A percentile compares a stretch with the other conserved stretches of the same genome.
Conservation (phyloP, 768 basidiomycete genomes). For the Favolaschia claudopus region DNA sequence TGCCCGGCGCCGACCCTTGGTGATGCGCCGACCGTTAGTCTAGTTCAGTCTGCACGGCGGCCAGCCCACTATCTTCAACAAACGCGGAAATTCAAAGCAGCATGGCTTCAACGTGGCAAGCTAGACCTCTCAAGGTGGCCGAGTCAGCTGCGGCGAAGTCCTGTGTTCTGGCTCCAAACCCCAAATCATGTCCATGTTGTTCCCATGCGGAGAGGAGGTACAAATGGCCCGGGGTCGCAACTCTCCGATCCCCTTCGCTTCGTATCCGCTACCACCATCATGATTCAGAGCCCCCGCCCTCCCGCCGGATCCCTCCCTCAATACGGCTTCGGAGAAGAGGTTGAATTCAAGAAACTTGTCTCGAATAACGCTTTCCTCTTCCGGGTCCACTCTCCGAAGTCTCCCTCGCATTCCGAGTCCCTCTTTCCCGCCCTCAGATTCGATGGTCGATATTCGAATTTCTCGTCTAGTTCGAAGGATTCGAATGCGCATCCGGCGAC, state of each 20-base stretch:
- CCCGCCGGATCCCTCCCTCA: conserved; percentile 61
- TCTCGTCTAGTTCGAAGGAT: conserved; percentile 37
- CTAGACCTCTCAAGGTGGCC: neutral
- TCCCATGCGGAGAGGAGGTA: neutral
- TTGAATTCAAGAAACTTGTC: conserved; percentile 67
- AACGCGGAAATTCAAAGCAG: too few relatives aligned
- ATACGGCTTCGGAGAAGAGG: conserved; percentile 73
- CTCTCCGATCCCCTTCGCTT: neutral
- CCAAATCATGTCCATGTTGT: too few relatives aligned
- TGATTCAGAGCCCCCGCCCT: conserved; percentile 9
- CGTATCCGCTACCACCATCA: conserved; percentile 1
- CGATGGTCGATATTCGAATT: conserved; percentile 52
- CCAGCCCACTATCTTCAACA: too few relatives aligned
- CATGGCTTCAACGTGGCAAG: neutral
- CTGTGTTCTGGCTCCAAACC: too few relatives aligned
- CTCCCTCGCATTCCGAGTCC: conserved; percentile 59
- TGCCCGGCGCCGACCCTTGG: too few relatives aligned
- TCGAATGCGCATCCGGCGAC: conserved; percentile 45
- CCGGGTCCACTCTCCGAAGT: conserved; percentile 81
- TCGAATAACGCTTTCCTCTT: conserved; percentile 77
- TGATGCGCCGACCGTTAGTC: too few relatives aligned
- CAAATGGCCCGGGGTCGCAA: neutral
- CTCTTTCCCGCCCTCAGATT: conserved; percentile 74
- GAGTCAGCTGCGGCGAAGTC: too few relatives aligned
- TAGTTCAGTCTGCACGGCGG: too few relatives aligned